Evolutionary conservation across 1,139 yeast species (phyloP).

Genomic region (Kluyveromyces sp.): DNA sequence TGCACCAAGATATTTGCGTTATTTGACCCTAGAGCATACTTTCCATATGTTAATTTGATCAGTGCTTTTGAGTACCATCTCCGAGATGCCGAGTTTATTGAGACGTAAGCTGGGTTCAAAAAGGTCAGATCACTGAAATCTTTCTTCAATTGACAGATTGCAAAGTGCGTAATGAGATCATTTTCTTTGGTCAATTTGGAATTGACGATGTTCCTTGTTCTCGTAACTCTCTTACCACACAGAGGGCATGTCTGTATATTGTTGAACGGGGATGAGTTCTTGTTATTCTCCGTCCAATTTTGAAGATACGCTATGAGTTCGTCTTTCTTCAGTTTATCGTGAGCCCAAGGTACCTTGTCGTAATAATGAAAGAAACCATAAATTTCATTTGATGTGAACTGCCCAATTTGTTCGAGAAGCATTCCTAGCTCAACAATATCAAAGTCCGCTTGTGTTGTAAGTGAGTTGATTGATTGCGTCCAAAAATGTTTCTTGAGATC

Average conservation of each 20-base stretch:
- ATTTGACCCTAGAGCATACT: slow-evolving; percentile 78
- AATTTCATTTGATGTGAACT: slow-evolving; percentile 50
- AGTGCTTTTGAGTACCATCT: slow-evolving; percentile 83
- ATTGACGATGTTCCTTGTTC: slow-evolving; percentile 43
- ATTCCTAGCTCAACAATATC: slow-evolving; percentile 27
- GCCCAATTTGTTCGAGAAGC: slow-evolving; percentile 36
- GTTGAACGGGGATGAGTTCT: slow-evolving; percentile 29
- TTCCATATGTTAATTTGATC: slow-evolving; percentile 82
- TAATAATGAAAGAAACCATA: slow-evolving; percentile 42
- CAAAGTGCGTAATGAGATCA: slow-evolving; percentile 78
- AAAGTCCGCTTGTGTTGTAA: slow-evolving; percentile 18
- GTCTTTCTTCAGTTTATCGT: slow-evolving; percentile 29
- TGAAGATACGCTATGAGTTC: slow-evolving; percentile 37
- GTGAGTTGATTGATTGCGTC: slow-evolving; percentile 44
- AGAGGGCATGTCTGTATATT: slow-evolving; percentile 54
- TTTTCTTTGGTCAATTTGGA: slow-evolving; percentile 30
- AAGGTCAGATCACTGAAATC: slow-evolving; percentile 50
- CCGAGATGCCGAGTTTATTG: slow-evolving; percentile 76
- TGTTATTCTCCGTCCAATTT: slow-evolving; percentile 37
- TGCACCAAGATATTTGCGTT: slow-evolving; percentile 93
- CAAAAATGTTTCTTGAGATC: slow-evolving; percentile 64
- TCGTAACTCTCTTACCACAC: slow-evolving; percentile 57
- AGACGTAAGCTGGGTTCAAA: slow-evolving; percentile 63
- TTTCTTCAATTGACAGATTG: slow-evolving; percentile 75
- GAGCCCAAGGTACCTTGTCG: slow-evolving; percentile 27